These are phyloP conservation scores for Prunus yedoensis DNA, from an alignment of 331 rosid genomes.

Conservation along the genomic window DNA sequence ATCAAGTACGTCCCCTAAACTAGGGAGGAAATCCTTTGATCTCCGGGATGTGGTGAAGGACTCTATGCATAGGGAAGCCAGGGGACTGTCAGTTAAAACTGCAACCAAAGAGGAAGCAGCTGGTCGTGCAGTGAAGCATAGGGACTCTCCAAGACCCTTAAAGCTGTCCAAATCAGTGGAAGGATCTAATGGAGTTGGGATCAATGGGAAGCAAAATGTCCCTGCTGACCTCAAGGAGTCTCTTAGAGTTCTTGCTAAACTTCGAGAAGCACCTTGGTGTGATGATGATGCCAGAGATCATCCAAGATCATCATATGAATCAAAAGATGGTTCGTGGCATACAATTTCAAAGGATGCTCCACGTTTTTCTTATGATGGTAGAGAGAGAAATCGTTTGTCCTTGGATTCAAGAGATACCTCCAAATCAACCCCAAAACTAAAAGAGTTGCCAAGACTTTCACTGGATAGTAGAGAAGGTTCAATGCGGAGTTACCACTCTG, in stretches of 20 bases:
- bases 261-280: conserved; percentile 67
- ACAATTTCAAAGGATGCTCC: conserved; percentile 55
- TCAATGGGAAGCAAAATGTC: conserved; percentile 37
- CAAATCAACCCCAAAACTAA: conserved; percentile 45
- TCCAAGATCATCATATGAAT: conserved; percentile 45
- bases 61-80: conserved; percentile 73
- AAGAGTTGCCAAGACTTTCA: conserved; percentile 75
- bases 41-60: conserved; percentile 78
- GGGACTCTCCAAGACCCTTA: conserved; percentile 61
- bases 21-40: conserved; percentile 55
- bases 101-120: conserved; percentile 48
- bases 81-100: conserved; percentile 51
- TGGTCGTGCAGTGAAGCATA: conserved; percentile 31
- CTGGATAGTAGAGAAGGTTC: conserved; percentile 69
- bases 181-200: conserved; percentile 44
- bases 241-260: conserved; percentile 62
- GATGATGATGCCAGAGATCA: conserved; percentile 44
- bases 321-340: conserved; percentile 46
- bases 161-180: conserved; percentile 40
- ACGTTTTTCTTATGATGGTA: conserved; percentile 71
- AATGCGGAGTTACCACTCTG: conserved; percentile 31
- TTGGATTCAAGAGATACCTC: conserved; percentile 57
- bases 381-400: conserved; percentile 45
- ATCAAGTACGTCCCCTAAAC: conserved; percentile 43
- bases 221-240: conserved; percentile 63